Base-by-base conservation (phyloP, 495 filamentous ascomycete genomes). In the Mytilinidion resinicola region DNA sequence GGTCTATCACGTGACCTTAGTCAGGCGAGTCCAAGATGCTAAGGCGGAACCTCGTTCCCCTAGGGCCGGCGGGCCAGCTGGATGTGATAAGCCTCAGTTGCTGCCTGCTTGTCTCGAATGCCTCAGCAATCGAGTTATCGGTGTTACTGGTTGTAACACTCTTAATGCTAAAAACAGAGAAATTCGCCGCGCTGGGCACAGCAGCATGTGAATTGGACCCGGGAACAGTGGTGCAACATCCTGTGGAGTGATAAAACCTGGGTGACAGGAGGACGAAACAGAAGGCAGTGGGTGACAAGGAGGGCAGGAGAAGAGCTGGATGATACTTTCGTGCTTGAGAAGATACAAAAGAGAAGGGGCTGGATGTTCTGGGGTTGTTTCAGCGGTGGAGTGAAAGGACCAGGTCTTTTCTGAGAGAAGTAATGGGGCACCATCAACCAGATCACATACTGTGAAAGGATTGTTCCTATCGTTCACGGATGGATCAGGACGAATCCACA, bases 361-460 rank as follows among this genome's bases (percentile, higher is more conserved):
- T 66, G 53, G 63, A 68, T 68, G 50, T 66, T 70, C 63, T 69
- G 44, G 61, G 68, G 52, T 25, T 63, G 55, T 44, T 65, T 70
- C 39, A 36, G 34, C 15, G 53, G 56, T 21, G 34, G 39, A 14
- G 42, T 10, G 47, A 58, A 69, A 55, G 61, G 62, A 0, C 64
- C 59, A 3, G 34, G 41, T 42, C 37, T 67, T 20, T 67, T 67
- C 57, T 68, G 41, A 63, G 64, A 67, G 58, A 70, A 66, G 57
- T 55, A 65, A 33, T 65, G 46, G 62, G 43, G 53, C 1, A 47
- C 47, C n/a, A 55, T 64, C 39, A 56, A 60, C 33, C 20, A 54
- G 15, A 58, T 6, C 15, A 51, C 34, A n/a, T 62, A 62, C 39
- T 53, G 47, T 38, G 39, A 39, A 8, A 30, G 55, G 17, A 60